These are phyloP conservation scores for Trichoderma gracile DNA, from an alignment of 2,329 filamentous ascomycete species.

Conservation along the genomic window DNA sequence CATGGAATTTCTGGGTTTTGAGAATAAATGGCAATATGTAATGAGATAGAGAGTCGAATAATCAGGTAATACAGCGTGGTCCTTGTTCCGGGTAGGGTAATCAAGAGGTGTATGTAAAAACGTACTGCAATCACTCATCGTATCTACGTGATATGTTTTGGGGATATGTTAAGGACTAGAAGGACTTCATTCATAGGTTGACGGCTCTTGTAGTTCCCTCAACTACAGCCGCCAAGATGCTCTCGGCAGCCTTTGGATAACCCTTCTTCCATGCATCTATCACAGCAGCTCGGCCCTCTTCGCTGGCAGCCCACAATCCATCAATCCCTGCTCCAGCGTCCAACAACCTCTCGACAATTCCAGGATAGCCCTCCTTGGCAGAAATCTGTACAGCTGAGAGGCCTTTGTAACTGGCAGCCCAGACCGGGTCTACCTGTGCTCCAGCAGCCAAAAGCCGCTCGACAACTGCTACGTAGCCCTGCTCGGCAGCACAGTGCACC, in stretches of 20 bases:
- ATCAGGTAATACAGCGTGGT: no score
- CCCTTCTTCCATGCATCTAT: neutral
- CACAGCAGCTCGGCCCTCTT: neutral
- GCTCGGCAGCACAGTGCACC: neutral
- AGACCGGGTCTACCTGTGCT: neutral
- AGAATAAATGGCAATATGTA: no score
- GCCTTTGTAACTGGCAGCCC: neutral
- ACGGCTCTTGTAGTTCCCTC: no score
- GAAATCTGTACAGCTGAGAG: conserved; percentile 10
- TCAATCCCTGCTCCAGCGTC: neutral
- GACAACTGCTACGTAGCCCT: neutral
- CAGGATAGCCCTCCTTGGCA: neutral
- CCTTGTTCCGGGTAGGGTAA: no score
- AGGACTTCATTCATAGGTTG: no score
- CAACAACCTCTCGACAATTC: neutral
- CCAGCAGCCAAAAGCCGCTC: neutral
- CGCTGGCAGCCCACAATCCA: no score
- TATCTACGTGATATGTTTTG: no score
- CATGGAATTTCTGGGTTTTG: no score
- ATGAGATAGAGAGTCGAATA: no score
- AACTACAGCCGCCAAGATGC: neutral
- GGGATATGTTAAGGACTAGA: no score
- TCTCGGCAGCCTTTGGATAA: neutral
- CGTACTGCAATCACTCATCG: no score
- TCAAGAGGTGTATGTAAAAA: no score